Base-by-base conservation (phyloP, 2,329 filamentous ascomycete species). In the Colletotrichum euphorbiae region DNA sequence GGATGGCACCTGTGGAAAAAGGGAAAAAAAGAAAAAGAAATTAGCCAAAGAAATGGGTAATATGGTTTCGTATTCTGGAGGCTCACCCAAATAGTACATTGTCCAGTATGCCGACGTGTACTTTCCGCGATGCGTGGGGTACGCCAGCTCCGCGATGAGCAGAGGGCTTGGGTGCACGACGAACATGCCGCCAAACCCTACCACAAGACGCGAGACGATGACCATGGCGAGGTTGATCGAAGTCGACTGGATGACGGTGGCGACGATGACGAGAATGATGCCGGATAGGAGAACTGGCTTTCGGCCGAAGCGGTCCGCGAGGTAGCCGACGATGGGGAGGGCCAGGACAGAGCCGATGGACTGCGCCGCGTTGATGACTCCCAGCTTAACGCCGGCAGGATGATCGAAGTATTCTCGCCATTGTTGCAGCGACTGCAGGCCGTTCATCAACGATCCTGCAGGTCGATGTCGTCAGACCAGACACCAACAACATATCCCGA, bases 261-360 rank as follows among this genome's bases (percentile, higher is more conserved):
- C 80, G 24, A 78, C 66, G 54, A 78, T 72, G 59, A 81, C 76
- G 42, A 80, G 71, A 59, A 78, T 59, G 28, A 77, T 74, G 12
- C 80, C 80, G 15, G 74, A 40, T 12, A 79, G 67, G 58, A 81
- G 80, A 36, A 76, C 77, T 62, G 72, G 67, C 43, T 78, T 77
- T 19, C 81, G 79, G 19, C 82, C 82, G 28, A 80, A 77, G 33
- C 73, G 72, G 55, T 82, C 77, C 24, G 76, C 78, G 8, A 80
- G 69, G 19, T 73, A 75, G 0, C 80, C 79, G 40, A 81, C 75
- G 67, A 82, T 78, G 9, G 80, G 80, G 57, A 82, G 74, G 11
- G 80, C 76, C 72, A 80, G 78, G n/a, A 81, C 71, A 2, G 79
- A 80, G 4, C 81, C 81, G 50, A 84, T 75, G 2, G 79, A 79